These are phyloP conservation scores for Chalciporus sphaerocephalus DNA, from an alignment of 768 basidiomycete genomes.

Conservation along the genomic window DNA sequence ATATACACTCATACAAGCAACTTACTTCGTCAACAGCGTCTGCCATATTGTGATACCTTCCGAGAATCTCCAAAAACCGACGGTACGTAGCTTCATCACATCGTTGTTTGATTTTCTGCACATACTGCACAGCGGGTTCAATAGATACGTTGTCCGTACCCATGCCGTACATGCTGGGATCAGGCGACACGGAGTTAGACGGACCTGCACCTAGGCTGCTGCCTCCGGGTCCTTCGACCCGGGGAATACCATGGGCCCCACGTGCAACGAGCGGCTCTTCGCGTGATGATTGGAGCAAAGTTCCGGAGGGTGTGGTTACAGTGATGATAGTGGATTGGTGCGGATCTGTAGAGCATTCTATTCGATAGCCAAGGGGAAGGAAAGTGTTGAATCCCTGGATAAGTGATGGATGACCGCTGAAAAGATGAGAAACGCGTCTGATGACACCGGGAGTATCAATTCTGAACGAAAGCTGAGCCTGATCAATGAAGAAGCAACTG, in stretches of 20 bases:
- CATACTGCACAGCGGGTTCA: constrained; percentile 85
- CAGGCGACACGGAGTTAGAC: constrained; percentile 12
- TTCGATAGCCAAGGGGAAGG: constrained; percentile 89
- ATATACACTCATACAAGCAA: constrained; percentile 10
- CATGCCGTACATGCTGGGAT: constrained; percentile 26
- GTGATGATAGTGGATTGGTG: constrained; percentile 65
- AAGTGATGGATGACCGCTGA: constrained; percentile 82
- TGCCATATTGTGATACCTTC: constrained; percentile 56
- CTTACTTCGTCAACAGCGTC: constrained; percentile 59
- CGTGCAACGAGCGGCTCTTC: constrained; percentile 40
- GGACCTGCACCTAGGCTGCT: constrained; percentile 1
- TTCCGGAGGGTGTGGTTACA: constrained; percentile 73
- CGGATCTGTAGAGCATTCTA: constrained; percentile 71
- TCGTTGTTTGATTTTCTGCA: constrained; percentile 93
- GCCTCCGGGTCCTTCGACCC: constrained; percentile 12
- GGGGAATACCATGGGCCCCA: constrained; percentile 33
- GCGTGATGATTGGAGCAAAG: constrained; percentile 50
- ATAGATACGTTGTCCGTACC: constrained; percentile 46
- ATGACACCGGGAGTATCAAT: constrained; percentile 99
- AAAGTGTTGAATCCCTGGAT: constrained; percentile 99
- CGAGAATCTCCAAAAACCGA: constrained; percentile 73
- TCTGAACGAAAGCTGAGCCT: constrained; percentile 36
- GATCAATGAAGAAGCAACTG: background rate
- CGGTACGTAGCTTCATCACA: constrained; percentile 87
- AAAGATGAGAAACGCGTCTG: constrained; percentile 88